A percentile compares a stretch with the other conserved stretches of the same genome.
phyloP scores from a whole-genome alignment of 83 land plant species.

The Picea engelmannii region DNA sequence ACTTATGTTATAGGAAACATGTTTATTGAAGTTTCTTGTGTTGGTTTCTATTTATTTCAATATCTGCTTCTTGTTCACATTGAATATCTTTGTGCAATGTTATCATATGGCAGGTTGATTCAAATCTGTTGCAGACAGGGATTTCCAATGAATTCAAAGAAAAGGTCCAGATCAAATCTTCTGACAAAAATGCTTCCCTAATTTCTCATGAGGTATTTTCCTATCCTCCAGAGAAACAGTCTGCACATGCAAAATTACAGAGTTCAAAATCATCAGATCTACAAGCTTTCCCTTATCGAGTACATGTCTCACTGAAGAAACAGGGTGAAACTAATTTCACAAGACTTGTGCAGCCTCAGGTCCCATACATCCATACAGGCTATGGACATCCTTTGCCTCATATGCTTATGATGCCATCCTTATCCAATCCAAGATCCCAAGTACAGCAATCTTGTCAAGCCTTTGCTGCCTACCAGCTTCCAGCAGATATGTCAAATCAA shows the following conservation, averaged over 20 bases:
- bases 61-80: not conserved
- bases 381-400: constrained; percentile 15
- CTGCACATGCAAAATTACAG: not conserved
- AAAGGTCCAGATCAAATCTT: not conserved
- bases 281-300: not conserved
- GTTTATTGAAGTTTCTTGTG: constrained; percentile 5
- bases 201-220: constrained; percentile 13
- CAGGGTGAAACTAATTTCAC: not conserved
- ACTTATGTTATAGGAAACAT: not conserved
- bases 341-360: constrained; percentile 13
- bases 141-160: constrained; percentile 1
- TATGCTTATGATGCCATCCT: constrained; percentile 9
- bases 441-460: constrained; percentile 10
- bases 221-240: not conserved
- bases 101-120: constrained; percentile 3
- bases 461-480: constrained; percentile 9
- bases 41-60: not conserved
- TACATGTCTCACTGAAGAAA: not conserved
- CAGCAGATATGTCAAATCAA: not conserved
- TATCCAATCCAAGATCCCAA: not conserved
- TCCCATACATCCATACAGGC: constrained; percentile 18
- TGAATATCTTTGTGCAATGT: not conserved
- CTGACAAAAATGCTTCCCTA: not conserved
- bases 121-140: constrained; percentile 5
- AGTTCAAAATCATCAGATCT: not conserved